phyloP scores from a whole-genome alignment of 768 basidiomycete genomes.

The Podaxis sp. region DNA sequence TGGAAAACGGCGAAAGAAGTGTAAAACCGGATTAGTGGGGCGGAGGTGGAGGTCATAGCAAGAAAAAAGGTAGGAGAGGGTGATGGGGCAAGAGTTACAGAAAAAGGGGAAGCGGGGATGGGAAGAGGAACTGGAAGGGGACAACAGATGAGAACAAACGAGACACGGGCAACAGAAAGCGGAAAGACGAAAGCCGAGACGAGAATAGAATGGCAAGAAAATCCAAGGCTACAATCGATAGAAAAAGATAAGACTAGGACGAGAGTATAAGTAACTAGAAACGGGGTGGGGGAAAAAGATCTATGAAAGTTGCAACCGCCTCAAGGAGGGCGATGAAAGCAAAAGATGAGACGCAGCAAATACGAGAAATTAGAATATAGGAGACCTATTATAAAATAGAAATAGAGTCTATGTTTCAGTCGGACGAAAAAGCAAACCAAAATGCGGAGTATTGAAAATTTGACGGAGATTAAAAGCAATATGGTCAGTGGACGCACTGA shows the following conservation, averaged over 20 bases:
- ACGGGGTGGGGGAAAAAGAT: slow-evolving; percentile 14
- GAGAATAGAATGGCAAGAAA: slow-evolving; percentile 13
- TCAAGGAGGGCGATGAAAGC: slow-evolving; percentile 19
- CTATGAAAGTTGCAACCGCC: slow-evolving; percentile 11
- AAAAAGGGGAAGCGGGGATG: slow-evolving; percentile 12
- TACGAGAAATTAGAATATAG: slow-evolving; percentile 6
- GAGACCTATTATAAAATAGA: slow-evolving; percentile 18
- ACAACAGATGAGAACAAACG: not conserved
- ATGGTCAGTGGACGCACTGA: slow-evolving; percentile 27
- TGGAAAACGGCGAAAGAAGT: slow-evolving; percentile 11
- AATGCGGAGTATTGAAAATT: slow-evolving; percentile 24
- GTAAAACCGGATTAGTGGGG: slow-evolving; percentile 18
- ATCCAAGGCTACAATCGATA: slow-evolving; percentile 21
- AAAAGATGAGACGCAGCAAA: not conserved
- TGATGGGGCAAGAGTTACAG: slow-evolving; percentile 14
- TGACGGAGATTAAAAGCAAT: slow-evolving; percentile 27
- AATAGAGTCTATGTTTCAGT: slow-evolving; percentile 16
- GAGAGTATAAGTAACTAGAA: slow-evolving; percentile 1
- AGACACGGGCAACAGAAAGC: not conserved
- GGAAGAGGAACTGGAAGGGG: slow-evolving; percentile 14
- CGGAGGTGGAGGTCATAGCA: slow-evolving; percentile 12
- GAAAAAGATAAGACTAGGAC: slow-evolving; percentile 6
- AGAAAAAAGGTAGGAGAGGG: slow-evolving; percentile 5
- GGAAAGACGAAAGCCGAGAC: not conserved
- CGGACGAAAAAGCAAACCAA: slow-evolving; percentile 14